Base-by-base conservation (phyloP, 2,329 filamentous ascomycete genomes). In the Microdochium paspali region DNA sequence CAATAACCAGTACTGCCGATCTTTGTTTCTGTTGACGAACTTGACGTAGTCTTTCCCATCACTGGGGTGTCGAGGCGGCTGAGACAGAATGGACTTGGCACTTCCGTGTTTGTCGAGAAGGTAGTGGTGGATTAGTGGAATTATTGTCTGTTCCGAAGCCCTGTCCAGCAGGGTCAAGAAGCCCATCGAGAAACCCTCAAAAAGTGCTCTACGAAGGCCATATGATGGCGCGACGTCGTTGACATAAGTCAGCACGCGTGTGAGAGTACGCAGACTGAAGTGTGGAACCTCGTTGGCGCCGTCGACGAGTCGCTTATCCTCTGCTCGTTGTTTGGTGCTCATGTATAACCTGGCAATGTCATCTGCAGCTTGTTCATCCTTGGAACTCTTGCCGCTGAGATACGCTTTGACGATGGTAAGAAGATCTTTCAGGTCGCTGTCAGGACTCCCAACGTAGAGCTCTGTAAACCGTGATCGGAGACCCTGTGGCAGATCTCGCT, bases 161-260 rank as follows among this genome's bases (percentile, higher is more conserved):
- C 81, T 79, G 58, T 91, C 84, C 12, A 99, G 74, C 5, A 96
- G 78, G 0, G 94, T 98, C 48, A 96, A 70, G 60, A 98, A 99
- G 45, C 90, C 93, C 94, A 98, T 98, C 15, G 88, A 90, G 61
- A 97, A 97, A 0, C 93, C 94, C 70, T 99, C 93, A 53, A 87
- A 95, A 1, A 97, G 71, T 10, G 91, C 87, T 58, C 94, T 74
- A 23, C 93, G 82, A 39, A 97, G 70, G 12, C 87, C 90, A 65
- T 95, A 96, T 3, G 85, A 77, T 0, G 89, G 82, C 0, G 87
- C 80, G 53, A 96, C 90, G 46, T 90, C 85, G 53, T 84, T 82
- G 18, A 91, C 90, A 62, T 96, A 98, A 31, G 84, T 86, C 46
- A 99, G 68, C 1, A 93, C 89, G 47, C 94, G 81, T 20, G 94